Percentiles rank a stretch among this genome's conserved stretches.
Evolutionary conservation across 1,284 basidiomycete species (phyloP).

Genomic region (Psilocybe mexicana): DNA sequence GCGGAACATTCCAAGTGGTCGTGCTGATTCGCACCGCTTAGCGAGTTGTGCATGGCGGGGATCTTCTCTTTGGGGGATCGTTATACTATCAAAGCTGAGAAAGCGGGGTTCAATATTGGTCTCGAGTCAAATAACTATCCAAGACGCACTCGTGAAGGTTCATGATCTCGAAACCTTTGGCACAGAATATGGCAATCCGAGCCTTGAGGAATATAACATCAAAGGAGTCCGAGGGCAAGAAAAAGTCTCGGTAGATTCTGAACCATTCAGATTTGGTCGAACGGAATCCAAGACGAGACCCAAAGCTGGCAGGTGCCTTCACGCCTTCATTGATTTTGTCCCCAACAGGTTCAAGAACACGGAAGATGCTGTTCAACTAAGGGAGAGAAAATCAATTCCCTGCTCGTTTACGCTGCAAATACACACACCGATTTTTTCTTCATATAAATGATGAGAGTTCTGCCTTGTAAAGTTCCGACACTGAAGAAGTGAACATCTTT

Average conservation of each 20-base stretch:
- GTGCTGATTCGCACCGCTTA: conserved; percentile 79
- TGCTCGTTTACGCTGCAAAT: background rate
- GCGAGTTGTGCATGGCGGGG: conserved; percentile 70
- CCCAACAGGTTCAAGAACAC: conserved; percentile 88
- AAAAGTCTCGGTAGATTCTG: conserved; percentile 86
- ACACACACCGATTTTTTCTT: conserved; percentile 84
- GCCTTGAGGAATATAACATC: conserved; percentile 90
- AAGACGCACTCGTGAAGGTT: conserved; percentile 79
- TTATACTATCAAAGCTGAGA: conserved; percentile 81
- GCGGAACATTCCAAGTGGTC: conserved; percentile 91
- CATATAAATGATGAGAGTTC: conserved; percentile 93
- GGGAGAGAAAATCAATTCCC: conserved; percentile 1
- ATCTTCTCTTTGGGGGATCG: conserved; percentile 82
- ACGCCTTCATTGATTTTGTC: conserved; percentile 80
- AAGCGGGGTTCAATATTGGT: background rate
- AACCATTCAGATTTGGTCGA: conserved; percentile 89
- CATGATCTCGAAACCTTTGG: conserved; percentile 95
- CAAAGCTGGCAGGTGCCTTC: conserved; percentile 68
- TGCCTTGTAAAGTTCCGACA: conserved; percentile 82
- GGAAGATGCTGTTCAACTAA: conserved; percentile 84
- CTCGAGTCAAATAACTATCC: background rate
- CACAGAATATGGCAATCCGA: conserved; percentile 88
- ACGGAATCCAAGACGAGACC: conserved; percentile 75
- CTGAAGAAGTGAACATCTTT: conserved; percentile 96
- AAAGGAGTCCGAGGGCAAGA: conserved; percentile 87